Conservation (phyloP, 192 early-diverging fungal genomes). For the Diversispora eburnea region DNA sequence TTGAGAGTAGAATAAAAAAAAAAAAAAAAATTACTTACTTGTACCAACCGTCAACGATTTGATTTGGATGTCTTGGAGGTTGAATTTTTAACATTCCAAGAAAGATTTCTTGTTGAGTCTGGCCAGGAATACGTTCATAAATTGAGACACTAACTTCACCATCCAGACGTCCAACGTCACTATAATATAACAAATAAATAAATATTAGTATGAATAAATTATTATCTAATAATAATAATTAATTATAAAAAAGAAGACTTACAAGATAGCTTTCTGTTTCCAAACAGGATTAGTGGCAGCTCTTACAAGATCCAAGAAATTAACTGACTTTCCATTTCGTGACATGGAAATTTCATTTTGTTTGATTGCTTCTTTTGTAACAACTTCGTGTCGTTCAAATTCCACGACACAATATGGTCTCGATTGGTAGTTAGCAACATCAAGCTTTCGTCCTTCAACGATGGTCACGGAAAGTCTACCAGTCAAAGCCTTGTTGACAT, state of each 20-base stretch:
- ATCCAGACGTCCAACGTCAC: slow-evolving; percentile 26
- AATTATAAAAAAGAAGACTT: background rate
- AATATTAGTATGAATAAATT: background rate
- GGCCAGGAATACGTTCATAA: slow-evolving; percentile 29
- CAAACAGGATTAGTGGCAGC: slow-evolving; percentile 22
- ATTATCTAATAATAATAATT: background rate
- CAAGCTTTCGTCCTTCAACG: slow-evolving; percentile 23
- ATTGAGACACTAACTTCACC: slow-evolving; percentile 18
- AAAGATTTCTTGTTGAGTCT: slow-evolving; percentile 34
- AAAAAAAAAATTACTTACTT: slow-evolving; percentile 20
- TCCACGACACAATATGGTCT: slow-evolving; percentile 24
- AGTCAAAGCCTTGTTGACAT: slow-evolving; percentile 9
- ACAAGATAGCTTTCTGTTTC: slow-evolving; percentile 26
- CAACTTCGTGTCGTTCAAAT: slow-evolving; percentile 23
- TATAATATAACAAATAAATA: background rate
- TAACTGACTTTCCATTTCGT: slow-evolving; percentile 11
- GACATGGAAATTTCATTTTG: slow-evolving; percentile 1
- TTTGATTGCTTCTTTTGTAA: slow-evolving; percentile 25
- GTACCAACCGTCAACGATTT: slow-evolving; percentile 47
- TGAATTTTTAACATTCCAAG: slow-evolving; percentile 44
- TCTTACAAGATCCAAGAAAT: slow-evolving; percentile 25
- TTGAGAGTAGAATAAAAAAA: background rate
- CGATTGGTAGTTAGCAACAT: slow-evolving; percentile 21
- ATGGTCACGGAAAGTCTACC: slow-evolving; percentile 23
- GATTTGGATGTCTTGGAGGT: slow-evolving; percentile 40